Conservation (phyloP, 140 eudicot genomes). For the Stevia rebaudiana region DNA sequence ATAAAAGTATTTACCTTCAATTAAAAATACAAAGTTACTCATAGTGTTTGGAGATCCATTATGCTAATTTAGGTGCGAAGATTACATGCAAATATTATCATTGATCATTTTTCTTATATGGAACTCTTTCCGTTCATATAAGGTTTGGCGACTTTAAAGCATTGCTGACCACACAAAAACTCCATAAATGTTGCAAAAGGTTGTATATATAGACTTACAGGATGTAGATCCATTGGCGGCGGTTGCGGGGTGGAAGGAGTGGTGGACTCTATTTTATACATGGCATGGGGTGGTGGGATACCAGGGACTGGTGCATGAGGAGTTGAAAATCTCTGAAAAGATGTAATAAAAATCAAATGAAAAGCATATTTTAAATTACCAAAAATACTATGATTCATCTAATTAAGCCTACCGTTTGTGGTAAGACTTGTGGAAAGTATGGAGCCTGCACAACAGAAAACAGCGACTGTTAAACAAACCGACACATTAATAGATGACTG, state of each 20-base stretch:
- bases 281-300: conserved; percentile 69
- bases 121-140: neutral
- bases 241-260: conserved; percentile 41
- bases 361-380: neutral
- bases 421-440: conserved; percentile 48
- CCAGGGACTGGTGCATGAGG: conserved; percentile 66
- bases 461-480: neutral
- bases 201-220: conserved; percentile 35
- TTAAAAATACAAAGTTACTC: too few relatives aligned
- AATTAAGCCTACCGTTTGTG: conserved; percentile 42
- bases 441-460: conserved; percentile 36
- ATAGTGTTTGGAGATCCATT: too few relatives aligned
- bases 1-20: too few relatives aligned
- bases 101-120: too few relatives aligned
- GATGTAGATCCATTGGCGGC: conserved; percentile 66
- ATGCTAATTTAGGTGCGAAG: too few relatives aligned
- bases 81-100: too few relatives aligned
- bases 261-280: conserved; percentile 50
- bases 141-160: neutral
- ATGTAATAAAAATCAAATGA: neutral
- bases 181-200: neutral
- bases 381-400: neutral
- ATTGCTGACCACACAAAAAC: neutral
- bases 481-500: too few relatives aligned
- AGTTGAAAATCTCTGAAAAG: conserved; percentile 52